Percentiles rank a stretch among this genome's conserved stretches.
These are phyloP conservation scores for Ricinus communis DNA, from an alignment of 345 rosid species.

Conservation along the genomic window DNA sequence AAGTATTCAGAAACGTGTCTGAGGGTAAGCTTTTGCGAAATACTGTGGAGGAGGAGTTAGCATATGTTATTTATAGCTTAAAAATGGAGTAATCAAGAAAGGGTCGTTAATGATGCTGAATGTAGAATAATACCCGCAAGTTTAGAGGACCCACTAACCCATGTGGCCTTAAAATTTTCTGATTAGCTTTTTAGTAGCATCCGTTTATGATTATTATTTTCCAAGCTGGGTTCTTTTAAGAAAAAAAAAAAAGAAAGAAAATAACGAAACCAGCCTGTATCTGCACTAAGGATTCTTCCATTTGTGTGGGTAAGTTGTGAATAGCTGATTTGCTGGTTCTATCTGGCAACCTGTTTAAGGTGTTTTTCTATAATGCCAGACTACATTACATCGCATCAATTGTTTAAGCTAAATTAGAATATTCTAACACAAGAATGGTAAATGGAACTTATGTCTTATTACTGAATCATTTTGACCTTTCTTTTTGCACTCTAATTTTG, in stretches of 20 bases:
- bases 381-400: not conserved
- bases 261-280: not conserved
- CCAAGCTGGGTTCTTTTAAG: slow-evolving; percentile 1
- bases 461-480: no score
- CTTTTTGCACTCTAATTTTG: no score
- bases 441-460: no score
- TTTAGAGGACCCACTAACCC: slow-evolving; percentile 14
- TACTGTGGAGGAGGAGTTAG: not conserved
- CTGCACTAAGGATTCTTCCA: no score
- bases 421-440: no score
- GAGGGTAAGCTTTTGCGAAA: not conserved
- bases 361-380: not conserved
- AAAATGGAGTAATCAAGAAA: no score
- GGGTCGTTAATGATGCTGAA: not conserved
- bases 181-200: not conserved
- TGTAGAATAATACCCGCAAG: slow-evolving; percentile 22
- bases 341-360: not conserved
- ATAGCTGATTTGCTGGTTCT: not conserved
- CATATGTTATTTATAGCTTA: slow-evolving; percentile 17
- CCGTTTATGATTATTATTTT: slow-evolving; percentile 9
- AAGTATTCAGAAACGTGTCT: no score
- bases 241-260: no score
- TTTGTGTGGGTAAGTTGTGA: not conserved
- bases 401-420: no score
- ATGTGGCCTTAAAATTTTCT: not conserved